A percentile compares a stretch with the other conserved stretches of the same genome.
phyloP scores from a whole-genome alignment of 2,329 filamentous ascomycete genomes.

The Ceratocystis papillata region DNA sequence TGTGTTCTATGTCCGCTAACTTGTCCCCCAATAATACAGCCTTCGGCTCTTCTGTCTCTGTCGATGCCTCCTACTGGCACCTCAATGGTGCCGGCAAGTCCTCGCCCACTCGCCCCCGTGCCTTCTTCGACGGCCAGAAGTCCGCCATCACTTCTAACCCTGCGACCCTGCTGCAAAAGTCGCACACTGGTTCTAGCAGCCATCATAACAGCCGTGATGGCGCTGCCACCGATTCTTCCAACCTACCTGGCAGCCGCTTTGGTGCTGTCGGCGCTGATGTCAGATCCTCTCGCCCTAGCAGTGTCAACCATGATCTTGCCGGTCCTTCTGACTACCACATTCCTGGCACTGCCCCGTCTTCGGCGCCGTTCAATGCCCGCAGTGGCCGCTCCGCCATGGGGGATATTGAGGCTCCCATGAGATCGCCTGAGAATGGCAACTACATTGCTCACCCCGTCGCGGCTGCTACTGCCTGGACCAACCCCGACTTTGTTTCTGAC shows the following conservation, averaged over 20 bases:
- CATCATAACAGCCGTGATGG: slow-evolving; percentile 19
- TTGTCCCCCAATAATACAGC: neutral
- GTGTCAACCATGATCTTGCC: slow-evolving; percentile 1
- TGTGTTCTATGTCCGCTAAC: neutral
- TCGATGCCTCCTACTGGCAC: slow-evolving; percentile 8
- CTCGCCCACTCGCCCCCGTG: slow-evolving; percentile 20
- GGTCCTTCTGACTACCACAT: slow-evolving; percentile 4
- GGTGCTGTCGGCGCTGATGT: slow-evolving; percentile 15
- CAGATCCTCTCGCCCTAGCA: slow-evolving; percentile 16
- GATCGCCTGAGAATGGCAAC: slow-evolving; percentile 2
- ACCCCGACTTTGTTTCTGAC: slow-evolving; percentile 16
- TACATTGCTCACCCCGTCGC: neutral
- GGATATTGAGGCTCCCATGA: neutral
- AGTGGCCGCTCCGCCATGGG: neutral
- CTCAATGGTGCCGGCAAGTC: neutral
- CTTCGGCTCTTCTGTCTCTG: slow-evolving; percentile 3
- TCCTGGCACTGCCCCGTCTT: neutral
- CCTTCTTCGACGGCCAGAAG: slow-evolving; percentile 12
- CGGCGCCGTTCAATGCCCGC: neutral
- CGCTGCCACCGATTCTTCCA: neutral
- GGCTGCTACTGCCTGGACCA: slow-evolving; percentile 7
- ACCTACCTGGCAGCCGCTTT: slow-evolving; percentile 7
- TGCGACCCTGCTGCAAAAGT: slow-evolving; percentile 1
- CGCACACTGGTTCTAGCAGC: slow-evolving; percentile 11
- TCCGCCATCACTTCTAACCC: neutral